Percentiles rank a stretch among this genome's conserved stretches.
Conservation (phyloP, 1,284 basidiomycete genomes). For the Athelia psychrophila region DNA sequence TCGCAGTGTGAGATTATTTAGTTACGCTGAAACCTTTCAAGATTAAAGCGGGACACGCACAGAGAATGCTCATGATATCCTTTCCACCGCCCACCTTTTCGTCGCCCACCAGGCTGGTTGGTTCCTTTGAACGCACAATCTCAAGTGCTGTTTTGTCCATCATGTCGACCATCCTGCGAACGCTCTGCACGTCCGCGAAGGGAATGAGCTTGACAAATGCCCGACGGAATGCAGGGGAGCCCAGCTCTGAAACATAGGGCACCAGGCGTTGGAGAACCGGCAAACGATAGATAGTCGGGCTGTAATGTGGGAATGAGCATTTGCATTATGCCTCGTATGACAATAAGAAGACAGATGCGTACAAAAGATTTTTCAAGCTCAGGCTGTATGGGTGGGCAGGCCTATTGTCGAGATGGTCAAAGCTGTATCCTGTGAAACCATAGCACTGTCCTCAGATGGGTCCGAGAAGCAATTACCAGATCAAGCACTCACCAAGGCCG, state of each 20-base stretch:
- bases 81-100: constrained; percentile 33
- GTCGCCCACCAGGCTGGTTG: constrained; percentile 30
- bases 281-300: constrained; percentile 6
- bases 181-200: constrained; percentile 20
- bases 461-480: neutral
- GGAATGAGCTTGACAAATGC: constrained; percentile 35
- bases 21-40: neutral
- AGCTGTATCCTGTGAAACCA: neutral
- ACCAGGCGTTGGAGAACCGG: constrained; percentile 22
- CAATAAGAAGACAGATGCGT: neutral
- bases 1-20: constrained; percentile 1
- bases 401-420: neutral
- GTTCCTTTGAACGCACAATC: constrained; percentile 39
- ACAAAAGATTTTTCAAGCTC: neutral
- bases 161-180: constrained; percentile 34
- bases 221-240: constrained; percentile 31
- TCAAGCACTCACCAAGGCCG: neutral
- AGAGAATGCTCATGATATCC: constrained; percentile 45
- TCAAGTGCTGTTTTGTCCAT: constrained; percentile 33
- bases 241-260: constrained; percentile 30
- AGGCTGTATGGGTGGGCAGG: neutral
- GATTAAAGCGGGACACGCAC: constrained; percentile 19
- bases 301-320: neutral
- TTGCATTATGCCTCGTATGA: neutral
- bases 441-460: neutral